Evolutionary conservation across 805 yeast genomes (phyloP).

Genomic region (Schwanniomyces sp.): DNA sequence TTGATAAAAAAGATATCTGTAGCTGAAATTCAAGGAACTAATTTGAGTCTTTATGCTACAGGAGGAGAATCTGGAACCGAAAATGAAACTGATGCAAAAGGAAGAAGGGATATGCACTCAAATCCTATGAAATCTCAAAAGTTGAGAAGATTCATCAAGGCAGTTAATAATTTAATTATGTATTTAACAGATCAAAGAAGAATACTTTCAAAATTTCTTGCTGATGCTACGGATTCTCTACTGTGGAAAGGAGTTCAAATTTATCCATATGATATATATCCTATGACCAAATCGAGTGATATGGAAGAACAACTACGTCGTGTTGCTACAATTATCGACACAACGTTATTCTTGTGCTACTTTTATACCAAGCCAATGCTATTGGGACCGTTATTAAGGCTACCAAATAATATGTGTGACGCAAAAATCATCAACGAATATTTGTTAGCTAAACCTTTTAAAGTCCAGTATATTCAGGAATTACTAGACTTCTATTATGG

Average conservation of each 20-base stretch:
- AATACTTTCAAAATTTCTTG: slow-evolving; percentile 41
- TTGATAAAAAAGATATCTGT: slow-evolving; percentile 17
- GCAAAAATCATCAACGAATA: slow-evolving; percentile 57
- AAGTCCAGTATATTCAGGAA: slow-evolving; percentile 53
- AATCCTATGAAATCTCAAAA: slow-evolving; percentile 17
- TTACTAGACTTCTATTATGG: slow-evolving; percentile 75
- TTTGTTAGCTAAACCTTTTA: slow-evolving; percentile 39
- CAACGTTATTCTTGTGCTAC: slow-evolving; percentile 76
- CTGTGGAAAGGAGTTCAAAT: slow-evolving; percentile 50
- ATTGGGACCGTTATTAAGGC: slow-evolving; percentile 79
- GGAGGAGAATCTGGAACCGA: slow-evolving; percentile 9
- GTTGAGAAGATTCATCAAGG: slow-evolving; percentile 28
- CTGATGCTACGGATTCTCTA: slow-evolving; percentile 23
- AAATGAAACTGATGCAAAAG: slow-evolving; percentile 4
- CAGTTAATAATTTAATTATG: slow-evolving; percentile 43
- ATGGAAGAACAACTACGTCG: slow-evolving; percentile 21
- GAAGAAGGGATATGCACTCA: neutral
- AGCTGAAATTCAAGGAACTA: slow-evolving; percentile 14
- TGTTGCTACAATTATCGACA: slow-evolving; percentile 60
- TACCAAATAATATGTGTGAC: slow-evolving; percentile 71
- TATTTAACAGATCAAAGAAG: slow-evolving; percentile 55
- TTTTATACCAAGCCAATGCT: slow-evolving; percentile 65
- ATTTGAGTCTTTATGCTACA: slow-evolving; percentile 6
- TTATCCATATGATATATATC: slow-evolving; percentile 43
- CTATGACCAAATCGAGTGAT: slow-evolving; percentile 19